Base-by-base conservation (phyloP, 2,329 filamentous ascomycete species). In the Davidsoniella eucalypti region DNA sequence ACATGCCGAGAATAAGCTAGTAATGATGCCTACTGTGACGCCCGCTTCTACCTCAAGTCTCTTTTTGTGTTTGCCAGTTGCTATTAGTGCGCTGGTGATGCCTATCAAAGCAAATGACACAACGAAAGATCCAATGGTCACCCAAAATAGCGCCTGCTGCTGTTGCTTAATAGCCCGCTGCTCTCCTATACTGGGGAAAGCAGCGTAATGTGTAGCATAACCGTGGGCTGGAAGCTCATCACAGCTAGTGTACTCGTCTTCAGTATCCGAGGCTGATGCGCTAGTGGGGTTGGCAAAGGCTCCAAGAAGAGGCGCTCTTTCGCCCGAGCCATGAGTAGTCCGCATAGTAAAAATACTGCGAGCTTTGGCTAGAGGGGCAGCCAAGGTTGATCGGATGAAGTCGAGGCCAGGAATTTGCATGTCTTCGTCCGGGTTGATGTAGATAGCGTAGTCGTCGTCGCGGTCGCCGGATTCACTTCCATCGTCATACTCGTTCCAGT, bases 401-500 rank as follows among this genome's bases (percentile, higher is more conserved):
- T 72, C 70, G 36, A 85, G 64, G 12, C 83, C 80, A 0, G 81
- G 78, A 50, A 84, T 82, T 33, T 66, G 66, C 16, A 65, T 59
- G 8, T 72, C 68, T 1, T 75, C 75, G 56, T 85, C 73, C 0
- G 84, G 84, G 59, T 88, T 74, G 53, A 90, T 69, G 58, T 85
- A 87, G 56, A 92, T 80, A 42, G 77, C 72, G 61, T 87, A 92
- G 26, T 72, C 73, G 36, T 75, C 72, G 41, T 78, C 71, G 12
- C 71, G 65, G 2, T 72, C 77, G 46, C 71, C 74, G 2, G 65
- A 67, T 50, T 87, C 83, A 60, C 85, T 87, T 7, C 83, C 84
- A 60, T 88, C 67, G 56, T 93, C 86, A 62, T 90, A 92, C 62
- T 93, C 86, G 62, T 85, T 90, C 85, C 86, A 93, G 60, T 90